Evolutionary conservation across 768 basidiomycete species (phyloP), one percentile per base, ranked within the genome.

Genomic region (Cystofilobasidium ferigula): DNA sequence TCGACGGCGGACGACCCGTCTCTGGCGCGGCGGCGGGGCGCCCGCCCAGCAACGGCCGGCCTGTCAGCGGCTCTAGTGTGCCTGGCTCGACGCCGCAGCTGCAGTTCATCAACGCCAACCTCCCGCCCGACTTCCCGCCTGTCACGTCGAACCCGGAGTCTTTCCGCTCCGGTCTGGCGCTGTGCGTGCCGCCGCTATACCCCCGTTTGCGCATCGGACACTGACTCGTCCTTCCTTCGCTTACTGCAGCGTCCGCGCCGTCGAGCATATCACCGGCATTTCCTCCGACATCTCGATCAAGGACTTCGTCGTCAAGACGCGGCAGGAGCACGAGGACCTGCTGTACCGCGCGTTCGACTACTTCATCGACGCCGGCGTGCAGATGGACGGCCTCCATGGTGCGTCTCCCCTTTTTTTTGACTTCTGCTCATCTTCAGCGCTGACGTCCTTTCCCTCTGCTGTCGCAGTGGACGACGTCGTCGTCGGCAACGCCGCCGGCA

Each of bases 21-120:
- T n/a, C n/a, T n/a, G n/a, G n/a, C n/a, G n/a, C n/a, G n/a, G n/a
- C n/a, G n/a, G n/a, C n/a, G n/a, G n/a, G n/a, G n/a, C n/a, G n/a
- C n/a, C n/a, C n/a, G n/a, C n/a, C n/a, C 26, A 54, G 51, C 51
- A 54, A 54, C 51, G 51, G 51, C 3, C 51, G 51, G 14, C 26
- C 51, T 5, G 20, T 54, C 12, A 54, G 51, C 51, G 51, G 45
- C 45, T 20, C 22, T 9, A 48, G 47, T n/a, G 26, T n/a, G 47
- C n/a, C 47, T n/a, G 47, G 13, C 47, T 8, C 51, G 2, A 2
- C 51, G 30, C 13, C 30, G 12, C 34, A 58, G 36, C n/a, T 58
- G 24, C 32, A 85, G 38, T 98, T 93, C 93, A 87, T 89, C 28
- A 99, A 99, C 76, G 78, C 81, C 5, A 85, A 87, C 71, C 80